Conservation (phyloP, 768 basidiomycete species). For the Candolleomyces efflorescens region DNA sequence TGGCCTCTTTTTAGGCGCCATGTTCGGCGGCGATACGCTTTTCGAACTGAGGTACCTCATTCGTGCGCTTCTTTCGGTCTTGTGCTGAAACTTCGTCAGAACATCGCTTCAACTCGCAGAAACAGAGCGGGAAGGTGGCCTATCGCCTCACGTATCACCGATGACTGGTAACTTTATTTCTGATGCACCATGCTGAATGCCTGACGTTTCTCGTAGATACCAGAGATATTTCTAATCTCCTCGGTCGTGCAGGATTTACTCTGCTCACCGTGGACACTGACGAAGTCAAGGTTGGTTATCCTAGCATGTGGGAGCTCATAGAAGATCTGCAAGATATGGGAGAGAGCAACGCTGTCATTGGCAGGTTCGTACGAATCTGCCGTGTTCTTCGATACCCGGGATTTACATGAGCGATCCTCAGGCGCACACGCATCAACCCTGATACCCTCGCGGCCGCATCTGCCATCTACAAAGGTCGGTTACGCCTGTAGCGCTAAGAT, state of each 20-base stretch:
- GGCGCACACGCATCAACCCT: constrained; percentile 65
- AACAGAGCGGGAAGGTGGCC: constrained; percentile 89
- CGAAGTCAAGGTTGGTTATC: constrained; percentile 87
- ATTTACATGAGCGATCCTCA: constrained; percentile 20
- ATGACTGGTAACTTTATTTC: constrained; percentile 74
- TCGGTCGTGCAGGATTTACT: constrained; percentile 90
- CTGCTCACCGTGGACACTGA: constrained; percentile 94
- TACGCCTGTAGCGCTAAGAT: constrained; percentile 9
- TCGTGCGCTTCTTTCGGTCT: neutral
- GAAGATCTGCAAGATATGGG: constrained; percentile 97
- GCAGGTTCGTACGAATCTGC: constrained; percentile 45
- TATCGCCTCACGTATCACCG: constrained; percentile 94
- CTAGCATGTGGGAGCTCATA: constrained; percentile 94
- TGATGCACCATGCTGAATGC: neutral
- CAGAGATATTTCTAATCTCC: constrained; percentile 87
- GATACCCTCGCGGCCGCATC: constrained; percentile 91
- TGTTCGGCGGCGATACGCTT: constrained; percentile 93
- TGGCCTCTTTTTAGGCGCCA: constrained; percentile 90
- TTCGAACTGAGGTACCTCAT: constrained; percentile 76
- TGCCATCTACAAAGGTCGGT: constrained; percentile 84
- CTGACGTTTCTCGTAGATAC: constrained; percentile 55
- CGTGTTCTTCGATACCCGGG: neutral
- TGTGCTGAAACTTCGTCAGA: constrained; percentile 33
- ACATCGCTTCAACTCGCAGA: constrained; percentile 94
- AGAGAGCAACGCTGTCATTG: constrained; percentile 87